Evolutionary conservation across 352 stramenopile genomes (phyloP).

Genomic region (Pythium dissotocum): DNA sequence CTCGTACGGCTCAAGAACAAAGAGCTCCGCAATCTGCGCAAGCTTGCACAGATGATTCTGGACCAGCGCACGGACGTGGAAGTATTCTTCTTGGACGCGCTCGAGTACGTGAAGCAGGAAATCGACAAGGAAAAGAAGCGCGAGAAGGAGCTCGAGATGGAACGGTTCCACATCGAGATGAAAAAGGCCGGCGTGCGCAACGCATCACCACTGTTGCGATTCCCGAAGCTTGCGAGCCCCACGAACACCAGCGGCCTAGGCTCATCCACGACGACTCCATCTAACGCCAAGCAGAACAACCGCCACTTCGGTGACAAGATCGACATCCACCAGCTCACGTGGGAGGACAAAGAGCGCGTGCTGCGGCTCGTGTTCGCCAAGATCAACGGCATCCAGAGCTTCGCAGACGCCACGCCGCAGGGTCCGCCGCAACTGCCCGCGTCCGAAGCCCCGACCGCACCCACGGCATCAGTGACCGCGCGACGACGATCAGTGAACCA

Average conservation of each 20-base stretch:
- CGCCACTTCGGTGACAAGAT: constrained; percentile 72
- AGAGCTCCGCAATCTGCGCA: constrained; percentile 88
- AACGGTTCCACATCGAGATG: constrained; percentile 58
- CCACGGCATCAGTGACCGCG: background rate
- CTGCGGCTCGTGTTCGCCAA: constrained; percentile 93
- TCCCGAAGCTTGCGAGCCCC: constrained; percentile 43
- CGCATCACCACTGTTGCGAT: constrained; percentile 32
- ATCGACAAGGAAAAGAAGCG: constrained; percentile 56
- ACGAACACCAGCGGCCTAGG: constrained; percentile 8
- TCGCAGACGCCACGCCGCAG: constrained; percentile 32
- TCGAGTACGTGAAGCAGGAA: constrained; percentile 87
- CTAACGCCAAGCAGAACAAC: background rate
- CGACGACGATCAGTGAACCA: constrained; percentile 20
- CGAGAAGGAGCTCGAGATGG: constrained; percentile 45
- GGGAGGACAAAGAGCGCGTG: constrained; percentile 91
- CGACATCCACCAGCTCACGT: constrained; percentile 86
- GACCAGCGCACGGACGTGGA: constrained; percentile 90
- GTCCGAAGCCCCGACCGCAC: constrained; percentile 4
- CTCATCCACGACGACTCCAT: constrained; percentile 4
- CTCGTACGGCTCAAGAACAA: constrained; percentile 93
- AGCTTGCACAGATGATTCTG: constrained; percentile 89
- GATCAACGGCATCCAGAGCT: constrained; percentile 87
- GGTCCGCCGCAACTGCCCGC: constrained; percentile 20
- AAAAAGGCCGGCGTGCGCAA: constrained; percentile 42
- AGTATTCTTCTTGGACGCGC: constrained; percentile 92